Evolutionary conservation across 1,284 basidiomycete genomes (phyloP), one percentile per base, ranked within the genome.

Genomic region (Exobasidium rhododendri): DNA sequence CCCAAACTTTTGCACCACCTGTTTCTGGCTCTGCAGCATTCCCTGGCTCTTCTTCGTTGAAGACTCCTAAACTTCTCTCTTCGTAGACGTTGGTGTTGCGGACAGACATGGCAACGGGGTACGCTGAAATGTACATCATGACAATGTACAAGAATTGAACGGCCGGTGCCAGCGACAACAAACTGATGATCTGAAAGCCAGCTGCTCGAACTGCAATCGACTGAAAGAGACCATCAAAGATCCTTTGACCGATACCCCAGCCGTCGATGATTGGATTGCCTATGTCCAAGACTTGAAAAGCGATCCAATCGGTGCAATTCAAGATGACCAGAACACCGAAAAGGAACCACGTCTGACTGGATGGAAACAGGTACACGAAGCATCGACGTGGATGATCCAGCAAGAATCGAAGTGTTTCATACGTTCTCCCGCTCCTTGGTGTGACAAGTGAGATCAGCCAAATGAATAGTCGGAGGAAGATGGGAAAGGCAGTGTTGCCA

Each of bases 21-120:
- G 47, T 56, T 26, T 26, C 24, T 32, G 32, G 32, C 17, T 53
- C 56, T 46, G 59, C 64, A 14, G 44, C 26, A 4, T 59, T 58
- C 7, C 64, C 66, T 0, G 30, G 6, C 4, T 56, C 58, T 30
- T 73, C 66, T 47, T 64, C 59, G 24, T 62, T 55, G 51, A 67
- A 77, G 11, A 77, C 68, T 4, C 78, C 77, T 1, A 80, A 65
- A 24, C 71, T 71, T 58, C 73, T 86, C 73, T 97, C 93, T 79
- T 98, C 94, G 80, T 97, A 97, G 0, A 97, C 94, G 80, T 97
- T 97, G 22, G 94, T 97, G n/a, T 90, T 87, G n/a, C 94, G 89
- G 10, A 98, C 91, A 69, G 88, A 88, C 59, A 86, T 77, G 20
- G 85, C 85, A 46, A 85, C 82, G 11, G 84, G 84, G 66, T 84